Base-by-base conservation (phyloP, 2,329 filamentous ascomycete species). In the Biscogniauxia sp. region DNA sequence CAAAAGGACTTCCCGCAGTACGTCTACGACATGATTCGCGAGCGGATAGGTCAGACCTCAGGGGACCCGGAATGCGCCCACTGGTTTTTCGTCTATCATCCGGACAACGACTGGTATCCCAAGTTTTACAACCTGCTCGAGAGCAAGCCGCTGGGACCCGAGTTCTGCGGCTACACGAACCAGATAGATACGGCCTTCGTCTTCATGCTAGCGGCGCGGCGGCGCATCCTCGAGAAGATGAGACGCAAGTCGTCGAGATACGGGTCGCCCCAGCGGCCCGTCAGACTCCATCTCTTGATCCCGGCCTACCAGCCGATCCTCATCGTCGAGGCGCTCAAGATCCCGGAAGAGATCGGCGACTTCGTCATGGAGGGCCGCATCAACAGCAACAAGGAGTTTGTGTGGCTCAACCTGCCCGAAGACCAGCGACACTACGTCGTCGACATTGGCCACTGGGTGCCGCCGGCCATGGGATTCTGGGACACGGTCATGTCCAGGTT, bases 101-200 rank as follows among this genome's bases (percentile, higher is more conserved):
- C 76, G 1, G 76, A 78, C 41, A 77, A 75, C 50, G 74, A 77
- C 54, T 78, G 76, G 76, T 76, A 78, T 51, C 74, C 75, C 13
- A 72, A 72, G 4, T 78, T 78, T 58, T 76, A 76, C 54, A 72
- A 76, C 6, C 68, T 77, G 0, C 61, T 78, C 15, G 71, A 76
- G 11, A 68, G 72, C 3, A 69, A 69, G 9, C 75, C 73, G 2
- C 62, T 77, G 0, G 71, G 71, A 3, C 70, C 73, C 6, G 66
- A 70, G 1, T 78, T 78, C 51, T 75, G 75, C 59, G 76, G 76
- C 23, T 76, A 77, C 61, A 76, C 75, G 32, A 77, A 77, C 50
- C 74, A 78, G 57, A 72, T 78, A 23, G 76, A 78, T 59, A 76
- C 75, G 0, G 69, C 73, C 19, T 77, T 77, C 54, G 69, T 76